These are phyloP conservation scores for Penicillium sp. DNA, from an alignment of 2,329 filamentous ascomycete genomes.

Conservation along the genomic window DNA sequence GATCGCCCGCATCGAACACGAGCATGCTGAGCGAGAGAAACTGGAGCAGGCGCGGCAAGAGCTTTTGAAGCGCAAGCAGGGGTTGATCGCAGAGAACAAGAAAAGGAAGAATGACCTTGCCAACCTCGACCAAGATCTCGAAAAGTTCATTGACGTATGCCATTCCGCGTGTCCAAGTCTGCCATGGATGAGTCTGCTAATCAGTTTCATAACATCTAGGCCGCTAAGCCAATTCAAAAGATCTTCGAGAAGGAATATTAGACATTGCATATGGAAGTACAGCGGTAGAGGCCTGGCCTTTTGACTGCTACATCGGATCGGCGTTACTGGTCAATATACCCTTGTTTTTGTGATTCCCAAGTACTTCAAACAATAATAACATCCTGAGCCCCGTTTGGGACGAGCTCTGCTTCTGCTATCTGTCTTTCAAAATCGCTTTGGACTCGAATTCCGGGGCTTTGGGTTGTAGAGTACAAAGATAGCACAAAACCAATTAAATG, in stretches of 20 bases:
- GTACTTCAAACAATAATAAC: too few species aligned
- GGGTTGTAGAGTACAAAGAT: too few species aligned
- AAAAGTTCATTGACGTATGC: slow-evolving; percentile 82
- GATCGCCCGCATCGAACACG: slow-evolving; percentile 82
- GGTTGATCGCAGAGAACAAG: slow-evolving; percentile 68
- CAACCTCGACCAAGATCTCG: slow-evolving; percentile 80
- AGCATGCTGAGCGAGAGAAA: slow-evolving; percentile 71
- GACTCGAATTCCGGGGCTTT: too few species aligned
- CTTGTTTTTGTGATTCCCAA: slow-evolving; percentile 10
- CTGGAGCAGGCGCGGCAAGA: slow-evolving; percentile 77
- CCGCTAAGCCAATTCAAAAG: slow-evolving; percentile 78
- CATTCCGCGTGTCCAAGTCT: not conserved
- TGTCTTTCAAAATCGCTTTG: too few species aligned
- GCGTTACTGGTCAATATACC: slow-evolving; percentile 25
- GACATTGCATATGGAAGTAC: slow-evolving; percentile 1
- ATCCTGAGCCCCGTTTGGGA: too few species aligned
- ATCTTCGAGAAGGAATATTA: slow-evolving; percentile 66
- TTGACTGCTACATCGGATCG: slow-evolving; percentile 14
- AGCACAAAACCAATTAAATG: too few species aligned
- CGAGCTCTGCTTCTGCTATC: too few species aligned
- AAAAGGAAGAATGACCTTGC: slow-evolving; percentile 87
- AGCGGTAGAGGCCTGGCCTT: not conserved
- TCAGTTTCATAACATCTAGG: slow-evolving; percentile 41
- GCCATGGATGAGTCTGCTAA: slow-evolving; percentile 2
- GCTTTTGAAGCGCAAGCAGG: slow-evolving; percentile 63